Base-by-base conservation (phyloP, 2,329 filamentous ascomycete species). In the Chaetomium olivaceum region DNA sequence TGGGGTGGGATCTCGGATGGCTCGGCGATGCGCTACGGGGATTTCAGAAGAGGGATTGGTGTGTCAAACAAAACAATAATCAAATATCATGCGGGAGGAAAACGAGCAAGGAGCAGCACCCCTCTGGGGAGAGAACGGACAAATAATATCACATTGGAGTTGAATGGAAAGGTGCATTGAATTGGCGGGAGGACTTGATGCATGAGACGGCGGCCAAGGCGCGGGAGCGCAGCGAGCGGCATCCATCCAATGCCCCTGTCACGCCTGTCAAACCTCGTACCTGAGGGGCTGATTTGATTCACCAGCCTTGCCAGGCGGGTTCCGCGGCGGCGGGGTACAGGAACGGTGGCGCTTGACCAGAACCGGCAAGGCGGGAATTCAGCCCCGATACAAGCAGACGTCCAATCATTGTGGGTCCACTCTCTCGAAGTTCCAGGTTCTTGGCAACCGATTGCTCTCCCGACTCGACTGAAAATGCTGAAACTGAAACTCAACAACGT, bases 251-350 rank as follows among this genome's bases (percentile, higher is more conserved):
- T 6, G 43, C 19, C 48, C 46, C 8, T 16, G 14, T 43, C n/a
- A 61, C 2, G 46, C 58, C 58, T 61, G 50, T 31, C 31, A 33
- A 11, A 31, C 25, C 48, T n/a, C 27, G 59, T 61, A 31, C 61
- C 54, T 63, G 61, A 46, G 33, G 51, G 43, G 54, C 54, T 52
- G 39, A 31, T 55, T 27, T 52, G 39, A 31, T 55, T 27, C n/a
- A 21, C 9, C 48, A 54, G 62, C 62, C 62, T 55, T 64, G 56
- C 56, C 23, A 14, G 50, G 56, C 25, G 56, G 55, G 62, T 36
- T n/a, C 5, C 50, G 23, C 11, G n/a, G n/a, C n/a, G 14, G 55
- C 19, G 54, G 55, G 61, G 61, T 14, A 23, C 27, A n/a, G 27
- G n/a, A 33, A n/a, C 16, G 21, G 31, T 52, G 61, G 39, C 21